phyloP scores from a whole-genome alignment of 2,329 filamentous ascomycete species.

The Aspergillus calidoustus region DNA sequence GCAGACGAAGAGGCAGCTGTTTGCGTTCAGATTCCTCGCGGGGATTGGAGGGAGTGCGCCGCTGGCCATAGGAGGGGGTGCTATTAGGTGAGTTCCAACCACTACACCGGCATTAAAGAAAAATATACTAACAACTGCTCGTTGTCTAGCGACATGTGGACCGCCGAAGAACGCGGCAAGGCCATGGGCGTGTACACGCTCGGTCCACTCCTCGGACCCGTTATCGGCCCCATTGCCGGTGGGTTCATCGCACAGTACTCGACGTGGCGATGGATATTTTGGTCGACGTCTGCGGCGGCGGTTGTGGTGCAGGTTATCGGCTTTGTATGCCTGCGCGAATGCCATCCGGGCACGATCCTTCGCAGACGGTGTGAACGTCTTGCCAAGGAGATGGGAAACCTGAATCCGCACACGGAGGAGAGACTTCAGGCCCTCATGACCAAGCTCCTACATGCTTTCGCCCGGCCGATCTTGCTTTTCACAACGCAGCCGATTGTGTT shows the following conservation, averaged over 20 bases:
- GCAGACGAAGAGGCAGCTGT: conserved; percentile 30
- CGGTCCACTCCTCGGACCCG: conserved; percentile 66
- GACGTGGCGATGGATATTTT: conserved; percentile 76
- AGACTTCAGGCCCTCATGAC: not conserved
- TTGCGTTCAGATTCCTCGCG: conserved; percentile 62
- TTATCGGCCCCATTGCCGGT: conserved; percentile 67
- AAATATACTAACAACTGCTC: no score
- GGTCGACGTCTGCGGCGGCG: conserved; percentile 64
- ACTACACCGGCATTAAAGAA: no score
- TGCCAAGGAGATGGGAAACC: conserved; percentile 43
- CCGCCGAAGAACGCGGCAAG: conserved; percentile 64
- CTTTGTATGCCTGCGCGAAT: conserved; percentile 66
- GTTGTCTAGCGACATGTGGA: conserved; percentile 60
- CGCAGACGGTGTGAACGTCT: conserved; percentile 56
- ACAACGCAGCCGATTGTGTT: conserved; percentile 64
- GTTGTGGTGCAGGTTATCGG: conserved; percentile 64
- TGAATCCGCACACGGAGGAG: conserved; percentile 39
- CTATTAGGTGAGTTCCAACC: conserved; percentile 45
- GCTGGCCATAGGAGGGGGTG: conserved; percentile 37
- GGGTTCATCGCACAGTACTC: conserved; percentile 66
- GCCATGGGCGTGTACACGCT: conserved; percentile 67
- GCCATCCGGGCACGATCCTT: conserved; percentile 68
- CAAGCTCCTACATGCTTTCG: conserved; percentile 43
- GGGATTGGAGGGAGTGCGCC: conserved; percentile 61
- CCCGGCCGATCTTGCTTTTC: conserved; percentile 61